Evolutionary conservation across 805 yeast genomes (phyloP), one percentile per base, ranked within the genome.

Genomic region (Blastobotrys mokoenaii): DNA sequence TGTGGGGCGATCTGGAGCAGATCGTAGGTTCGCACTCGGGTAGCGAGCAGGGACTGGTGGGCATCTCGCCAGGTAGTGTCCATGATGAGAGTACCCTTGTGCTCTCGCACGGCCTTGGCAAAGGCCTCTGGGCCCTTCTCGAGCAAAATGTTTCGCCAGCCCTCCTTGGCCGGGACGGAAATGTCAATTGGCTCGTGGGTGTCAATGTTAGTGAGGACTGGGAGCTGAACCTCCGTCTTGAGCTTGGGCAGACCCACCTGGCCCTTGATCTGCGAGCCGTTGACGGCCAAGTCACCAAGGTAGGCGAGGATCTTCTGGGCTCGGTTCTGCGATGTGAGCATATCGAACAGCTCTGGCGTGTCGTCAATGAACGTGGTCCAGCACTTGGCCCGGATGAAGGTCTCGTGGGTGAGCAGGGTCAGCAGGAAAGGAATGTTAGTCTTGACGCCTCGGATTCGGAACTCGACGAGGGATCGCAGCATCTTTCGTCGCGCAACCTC

Each of bases 31-130:
- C 99, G 81, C 33, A 93, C 94, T 69, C 98, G 84, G 36, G 99
- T 93, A 8, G 99, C 99, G 61, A 93, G 74, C 57, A 93, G 71
- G 18, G 97, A 89, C 74, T 93, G 99, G 70, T 93, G 98, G 32
- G 98, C 98, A 68, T 93, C 99, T 80, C 99, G 87, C 99, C 99
- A 93, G 8, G 99, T 93, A 45, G 99, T 93, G 67, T 93, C 99
- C 86, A 94, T 93, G 59, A 93, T 70, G 65, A 93, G 72, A 54
- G 95, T 82, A 59, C 98, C 98, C 45, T 85, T 71, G 69, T 79
- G 80, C 14, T 70, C 66, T 65, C 97, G 80, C 48, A 93, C 95
- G 59, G 85, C 82, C 69, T 81, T 75, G 56, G 97, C 96, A 62
- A 93, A 93, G 29, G 72, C 84, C 45, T 76, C 93, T 27, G 98